These are phyloP conservation scores for Setomelanomma holmii DNA, from an alignment of 2,329 filamentous ascomycete species.

Conservation along the genomic window DNA sequence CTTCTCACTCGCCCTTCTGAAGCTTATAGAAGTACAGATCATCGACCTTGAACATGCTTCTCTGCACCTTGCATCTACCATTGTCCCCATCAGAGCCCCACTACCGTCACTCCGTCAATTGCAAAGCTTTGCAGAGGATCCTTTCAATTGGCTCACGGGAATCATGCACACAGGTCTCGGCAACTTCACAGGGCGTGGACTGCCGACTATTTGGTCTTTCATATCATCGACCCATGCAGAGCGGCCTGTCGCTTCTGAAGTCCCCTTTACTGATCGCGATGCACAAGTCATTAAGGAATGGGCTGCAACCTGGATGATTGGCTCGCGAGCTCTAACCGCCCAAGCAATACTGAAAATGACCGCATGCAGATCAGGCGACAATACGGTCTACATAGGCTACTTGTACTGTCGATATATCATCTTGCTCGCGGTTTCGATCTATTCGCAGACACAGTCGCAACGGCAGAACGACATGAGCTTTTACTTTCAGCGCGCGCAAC, in stretches of 20 bases:
- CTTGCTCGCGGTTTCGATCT: conserved; percentile 52
- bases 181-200: conserved; percentile 52
- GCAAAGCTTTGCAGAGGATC: conserved; percentile 49
- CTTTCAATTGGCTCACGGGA: conserved; percentile 52
- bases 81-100: conserved; percentile 52
- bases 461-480: conserved; percentile 52
- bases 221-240: conserved; percentile 36
- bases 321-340: conserved; percentile 50
- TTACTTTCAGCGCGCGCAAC: conserved; percentile 52
- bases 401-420: conserved; percentile 55
- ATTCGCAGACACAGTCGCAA: conserved; percentile 49
- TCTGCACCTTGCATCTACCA: conserved; percentile 52
- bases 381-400: conserved; percentile 52
- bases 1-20: too few species aligned
- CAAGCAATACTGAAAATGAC: conserved; percentile 42
- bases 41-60: conserved; percentile 56
- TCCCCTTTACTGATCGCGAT: conserved; percentile 50
- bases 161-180: conserved; percentile 56
- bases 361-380: conserved; percentile 50
- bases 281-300: conserved; percentile 53
- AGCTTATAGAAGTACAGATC: conserved; percentile 26
- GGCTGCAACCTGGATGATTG: conserved; percentile 54
- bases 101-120: conserved; percentile 41
- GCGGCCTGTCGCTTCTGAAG: conserved; percentile 19
- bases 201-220: conserved; percentile 56